Conservation (phyloP, 139 green algal genomes). For the Chlamydomonas sp. region DNA sequence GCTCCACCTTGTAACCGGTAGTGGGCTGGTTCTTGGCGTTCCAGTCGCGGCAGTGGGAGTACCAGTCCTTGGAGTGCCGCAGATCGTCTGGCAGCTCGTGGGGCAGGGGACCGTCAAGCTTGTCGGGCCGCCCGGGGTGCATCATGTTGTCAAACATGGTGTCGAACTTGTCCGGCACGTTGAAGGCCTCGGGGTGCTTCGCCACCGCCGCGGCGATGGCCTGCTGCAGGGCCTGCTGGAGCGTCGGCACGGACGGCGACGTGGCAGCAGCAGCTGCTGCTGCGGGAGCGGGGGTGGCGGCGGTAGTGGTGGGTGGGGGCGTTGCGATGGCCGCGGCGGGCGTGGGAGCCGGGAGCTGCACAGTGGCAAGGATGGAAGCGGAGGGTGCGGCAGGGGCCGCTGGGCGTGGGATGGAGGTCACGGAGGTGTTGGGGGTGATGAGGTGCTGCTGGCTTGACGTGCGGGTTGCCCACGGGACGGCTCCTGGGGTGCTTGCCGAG, state of each 20-base stretch:
- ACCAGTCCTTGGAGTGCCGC: constrained; percentile 8
- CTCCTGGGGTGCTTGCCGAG: neutral
- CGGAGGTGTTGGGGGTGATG: neutral
- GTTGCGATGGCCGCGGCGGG: too few species aligned
- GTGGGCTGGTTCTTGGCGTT: constrained; percentile 16
- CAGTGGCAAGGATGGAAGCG: constrained; percentile 25
- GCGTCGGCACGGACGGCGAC: neutral
- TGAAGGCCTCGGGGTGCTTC: constrained; percentile 10
- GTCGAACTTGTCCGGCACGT: constrained; percentile 28
- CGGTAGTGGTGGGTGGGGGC: neutral
- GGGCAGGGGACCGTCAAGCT: constrained; percentile 37
- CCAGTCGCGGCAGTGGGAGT: constrained; percentile 26
- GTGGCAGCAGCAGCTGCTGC: neutral
- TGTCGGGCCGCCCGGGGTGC: constrained; percentile 14
- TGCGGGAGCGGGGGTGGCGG: neutral
- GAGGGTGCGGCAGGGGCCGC: neutral
- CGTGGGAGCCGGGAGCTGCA: neutral
- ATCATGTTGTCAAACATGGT: constrained; percentile 28
- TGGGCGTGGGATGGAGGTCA: too few species aligned
- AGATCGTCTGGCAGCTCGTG: constrained; percentile 30
- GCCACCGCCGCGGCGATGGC: constrained; percentile 1
- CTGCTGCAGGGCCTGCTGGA: constrained; percentile 27
- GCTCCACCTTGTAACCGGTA: neutral
- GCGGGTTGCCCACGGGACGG: neutral
- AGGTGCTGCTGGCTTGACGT: neutral